Evolutionary conservation across 1,284 basidiomycete species (phyloP).

Genomic region (Lignosus rhinocerotis): DNA sequence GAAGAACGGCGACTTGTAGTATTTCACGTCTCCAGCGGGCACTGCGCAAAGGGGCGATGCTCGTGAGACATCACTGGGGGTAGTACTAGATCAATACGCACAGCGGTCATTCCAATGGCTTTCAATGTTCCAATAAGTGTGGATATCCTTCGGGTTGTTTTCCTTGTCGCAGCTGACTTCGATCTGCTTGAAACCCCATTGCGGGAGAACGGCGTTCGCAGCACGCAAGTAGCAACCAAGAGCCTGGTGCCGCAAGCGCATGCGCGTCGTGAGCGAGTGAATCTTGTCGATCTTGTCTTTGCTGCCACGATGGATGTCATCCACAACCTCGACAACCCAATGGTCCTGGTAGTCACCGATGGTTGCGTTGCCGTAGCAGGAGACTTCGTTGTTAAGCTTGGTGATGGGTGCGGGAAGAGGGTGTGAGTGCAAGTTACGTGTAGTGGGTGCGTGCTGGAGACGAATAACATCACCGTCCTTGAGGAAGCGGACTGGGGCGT

Average conservation of each 20-base stretch:
- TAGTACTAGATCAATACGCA: constrained; percentile 44
- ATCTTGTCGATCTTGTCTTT: constrained; percentile 67
- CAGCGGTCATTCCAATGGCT: constrained; percentile 93
- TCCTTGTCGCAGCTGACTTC: constrained; percentile 94
- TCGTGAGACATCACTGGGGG: neutral
- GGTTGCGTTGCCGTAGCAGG: constrained; percentile 88
- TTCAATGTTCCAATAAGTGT: constrained; percentile 99
- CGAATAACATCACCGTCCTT: constrained; percentile 80
- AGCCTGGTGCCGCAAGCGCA: constrained; percentile 81
- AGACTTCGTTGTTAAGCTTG: constrained; percentile 91
- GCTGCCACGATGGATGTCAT: constrained; percentile 74
- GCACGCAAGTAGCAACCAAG: constrained; percentile 91
- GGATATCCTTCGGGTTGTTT: constrained; percentile 79
- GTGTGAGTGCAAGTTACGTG: constrained; percentile 94
- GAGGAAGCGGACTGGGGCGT: constrained; percentile 72
- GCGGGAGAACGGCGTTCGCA: constrained; percentile 86
- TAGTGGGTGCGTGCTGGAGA: constrained; percentile 80
- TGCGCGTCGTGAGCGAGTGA: constrained; percentile 86
- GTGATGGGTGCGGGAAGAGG: constrained; percentile 84
- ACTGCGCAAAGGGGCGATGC: constrained; percentile 48
- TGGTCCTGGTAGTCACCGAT: constrained; percentile 89
- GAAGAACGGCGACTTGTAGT: constrained; percentile 91
- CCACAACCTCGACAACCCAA: constrained; percentile 94
- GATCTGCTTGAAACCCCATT: constrained; percentile 99
- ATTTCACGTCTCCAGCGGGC: constrained; percentile 78